phyloP scores from a whole-genome alignment of 1,139 yeast species.

The Diutina catenulata region DNA sequence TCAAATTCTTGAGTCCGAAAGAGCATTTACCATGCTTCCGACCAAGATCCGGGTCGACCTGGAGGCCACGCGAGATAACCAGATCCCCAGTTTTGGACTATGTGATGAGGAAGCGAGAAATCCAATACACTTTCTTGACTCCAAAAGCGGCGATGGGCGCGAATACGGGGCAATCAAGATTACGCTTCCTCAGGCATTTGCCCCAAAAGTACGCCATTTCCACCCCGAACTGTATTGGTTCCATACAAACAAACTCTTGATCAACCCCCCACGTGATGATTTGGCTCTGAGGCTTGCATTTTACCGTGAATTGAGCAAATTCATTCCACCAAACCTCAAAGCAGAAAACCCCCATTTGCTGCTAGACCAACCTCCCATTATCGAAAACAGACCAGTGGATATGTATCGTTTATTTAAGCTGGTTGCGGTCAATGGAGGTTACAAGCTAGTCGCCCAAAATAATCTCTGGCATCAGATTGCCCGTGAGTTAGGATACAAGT shows the following conservation, averaged over 20 bases:
- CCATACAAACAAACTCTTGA: slow-evolving; percentile 30
- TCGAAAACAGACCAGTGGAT: slow-evolving; percentile 47
- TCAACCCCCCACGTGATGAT: slow-evolving; percentile 21
- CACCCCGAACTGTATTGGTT: slow-evolving; percentile 42
- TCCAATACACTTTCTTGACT: no score
- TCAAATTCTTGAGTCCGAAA: no score
- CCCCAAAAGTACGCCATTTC: slow-evolving; percentile 7
- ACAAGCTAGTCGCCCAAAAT: slow-evolving; percentile 37
- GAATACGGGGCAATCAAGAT: slow-evolving; percentile 69
- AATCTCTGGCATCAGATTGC: slow-evolving; percentile 61
- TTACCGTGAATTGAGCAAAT: slow-evolving; percentile 18
- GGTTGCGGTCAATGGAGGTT: slow-evolving; percentile 50
- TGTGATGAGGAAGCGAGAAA: no score
- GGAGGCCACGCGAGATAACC: no score
- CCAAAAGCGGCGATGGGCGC: no score
- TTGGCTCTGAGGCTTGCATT: slow-evolving; percentile 19
- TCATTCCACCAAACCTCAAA: slow-evolving; percentile 6
- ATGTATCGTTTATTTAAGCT: slow-evolving; percentile 37
- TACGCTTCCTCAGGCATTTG: slow-evolving; percentile 29
- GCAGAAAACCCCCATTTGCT: slow-evolving; percentile 5
- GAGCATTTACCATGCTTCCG: no score
- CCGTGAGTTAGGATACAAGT: slow-evolving; percentile 64
- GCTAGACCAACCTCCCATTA: slow-evolving; percentile 34
- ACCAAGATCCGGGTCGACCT: no score
- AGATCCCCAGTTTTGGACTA: no score